These are phyloP conservation scores for Cryptococcus jaspeensis DNA, from an alignment of 1,284 basidiomycete species.

Conservation along the genomic window DNA sequence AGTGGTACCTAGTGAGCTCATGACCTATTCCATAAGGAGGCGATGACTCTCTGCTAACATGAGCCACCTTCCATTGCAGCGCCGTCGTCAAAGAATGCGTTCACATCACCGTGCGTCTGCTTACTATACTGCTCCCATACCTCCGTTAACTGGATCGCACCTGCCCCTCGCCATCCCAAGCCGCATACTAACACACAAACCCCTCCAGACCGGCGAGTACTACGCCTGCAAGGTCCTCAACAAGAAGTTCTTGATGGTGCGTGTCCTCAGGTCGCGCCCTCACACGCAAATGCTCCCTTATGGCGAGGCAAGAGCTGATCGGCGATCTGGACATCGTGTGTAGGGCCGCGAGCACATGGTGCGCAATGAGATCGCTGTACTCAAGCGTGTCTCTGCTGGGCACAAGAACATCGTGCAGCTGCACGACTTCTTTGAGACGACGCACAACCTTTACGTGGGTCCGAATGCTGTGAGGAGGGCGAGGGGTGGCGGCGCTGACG, in stretches of 20 bases:
- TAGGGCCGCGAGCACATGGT: constrained; percentile 86
- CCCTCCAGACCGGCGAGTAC: constrained; percentile 53
- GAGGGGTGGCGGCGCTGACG: not conserved
- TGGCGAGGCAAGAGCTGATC: not conserved
- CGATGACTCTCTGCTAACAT: not conserved
- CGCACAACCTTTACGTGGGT: constrained; percentile 78
- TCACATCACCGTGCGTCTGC: constrained; percentile 78
- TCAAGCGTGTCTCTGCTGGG: constrained; percentile 91
- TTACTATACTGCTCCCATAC: not conserved
- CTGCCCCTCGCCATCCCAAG: not conserved
- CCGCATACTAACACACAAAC: not conserved
- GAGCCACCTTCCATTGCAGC: constrained; percentile 38
- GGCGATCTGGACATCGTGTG: not conserved
- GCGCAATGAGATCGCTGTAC: constrained; percentile 91
- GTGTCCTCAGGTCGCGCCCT: constrained; percentile 11
- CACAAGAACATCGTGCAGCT: constrained; percentile 85
- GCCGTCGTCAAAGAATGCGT: constrained; percentile 77
- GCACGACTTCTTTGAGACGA: constrained; percentile 97
- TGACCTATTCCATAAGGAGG: not conserved
- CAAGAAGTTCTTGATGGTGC: constrained; percentile 88
- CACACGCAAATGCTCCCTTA: no score
- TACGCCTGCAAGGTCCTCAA: constrained; percentile 61
- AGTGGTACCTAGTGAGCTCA: constrained; percentile 49
- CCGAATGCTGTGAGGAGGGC: not conserved
- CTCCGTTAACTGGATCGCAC: not conserved